Percentiles rank a stretch among this genome's conserved stretches.
Evolutionary conservation across 2,329 filamentous ascomycete genomes (phyloP).

Genomic region (Microdochium nivale): DNA sequence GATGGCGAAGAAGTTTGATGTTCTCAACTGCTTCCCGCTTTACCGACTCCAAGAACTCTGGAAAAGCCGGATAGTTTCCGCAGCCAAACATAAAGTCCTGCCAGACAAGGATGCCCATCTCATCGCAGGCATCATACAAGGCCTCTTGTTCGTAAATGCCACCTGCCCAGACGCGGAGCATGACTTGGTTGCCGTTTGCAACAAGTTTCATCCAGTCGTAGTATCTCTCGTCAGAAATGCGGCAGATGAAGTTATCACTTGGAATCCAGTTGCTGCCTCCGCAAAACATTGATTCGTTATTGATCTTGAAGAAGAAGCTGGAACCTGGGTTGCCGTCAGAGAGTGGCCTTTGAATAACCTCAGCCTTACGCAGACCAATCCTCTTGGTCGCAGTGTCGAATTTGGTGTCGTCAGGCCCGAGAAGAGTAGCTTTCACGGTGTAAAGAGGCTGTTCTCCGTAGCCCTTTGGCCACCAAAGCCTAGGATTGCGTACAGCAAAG

Average conservation of each 20-base stretch:
- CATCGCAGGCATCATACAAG: constrained; percentile 64
- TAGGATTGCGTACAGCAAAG: constrained; percentile 51
- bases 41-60: constrained; percentile 50
- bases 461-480: constrained; percentile 70
- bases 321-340: constrained; percentile 58
- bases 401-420: constrained; percentile 29
- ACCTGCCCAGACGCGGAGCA: constrained; percentile 74
- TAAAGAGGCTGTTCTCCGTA: constrained; percentile 72
- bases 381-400: constrained; percentile 51
- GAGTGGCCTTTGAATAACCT: constrained; percentile 44
- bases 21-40: constrained; percentile 58
- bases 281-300: constrained; percentile 68
- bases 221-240: constrained; percentile 58
- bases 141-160: constrained; percentile 63
- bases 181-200: constrained; percentile 69
- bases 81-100: constrained; percentile 70
- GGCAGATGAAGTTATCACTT: constrained; percentile 69
- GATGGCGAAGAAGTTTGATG: constrained; percentile 68
- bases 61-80: constrained; percentile 58
- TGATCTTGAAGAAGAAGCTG: constrained; percentile 72
- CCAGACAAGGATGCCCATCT: constrained; percentile 64
- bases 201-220: constrained; percentile 67
- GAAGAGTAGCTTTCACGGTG: constrained; percentile 47
- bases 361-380: constrained; percentile 59
- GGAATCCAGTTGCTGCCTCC: constrained; percentile 81